A percentile compares a stretch with the other conserved stretches of the same genome.
Evolutionary conservation across 1,284 basidiomycete species (phyloP).

Genomic region (Moesziomyces parantarcticus): DNA sequence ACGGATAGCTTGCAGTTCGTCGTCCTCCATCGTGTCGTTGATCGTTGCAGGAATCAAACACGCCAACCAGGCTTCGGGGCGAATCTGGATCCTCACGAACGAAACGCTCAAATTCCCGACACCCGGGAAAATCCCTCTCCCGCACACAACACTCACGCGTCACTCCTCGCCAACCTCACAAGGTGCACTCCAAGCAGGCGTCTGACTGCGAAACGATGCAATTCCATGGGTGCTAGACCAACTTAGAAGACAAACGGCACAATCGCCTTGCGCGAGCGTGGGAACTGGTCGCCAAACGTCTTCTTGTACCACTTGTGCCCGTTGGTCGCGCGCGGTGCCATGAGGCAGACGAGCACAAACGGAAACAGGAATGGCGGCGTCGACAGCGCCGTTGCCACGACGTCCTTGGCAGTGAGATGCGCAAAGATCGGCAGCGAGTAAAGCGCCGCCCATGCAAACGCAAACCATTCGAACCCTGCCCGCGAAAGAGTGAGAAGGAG

Average conservation of each 20-base stretch:
- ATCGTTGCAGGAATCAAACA: too few species aligned
- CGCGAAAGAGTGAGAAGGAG: not conserved
- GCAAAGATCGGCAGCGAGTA: constrained; percentile 50
- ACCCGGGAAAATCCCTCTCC: not conserved
- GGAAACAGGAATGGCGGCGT: constrained; percentile 72
- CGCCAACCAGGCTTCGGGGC: too few species aligned
- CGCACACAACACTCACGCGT: not conserved
- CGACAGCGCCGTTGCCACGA: constrained; percentile 35
- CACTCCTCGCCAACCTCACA: not conserved
- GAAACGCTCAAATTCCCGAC: not conserved
- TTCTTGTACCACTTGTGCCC: constrained; percentile 83
- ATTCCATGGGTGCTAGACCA: not conserved
- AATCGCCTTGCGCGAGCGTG: constrained; percentile 75
- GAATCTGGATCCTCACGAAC: too few species aligned
- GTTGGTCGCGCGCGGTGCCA: constrained; percentile 81
- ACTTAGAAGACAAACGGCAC: constrained; percentile 76
- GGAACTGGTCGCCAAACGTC: constrained; percentile 76
- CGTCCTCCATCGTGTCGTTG: constrained; percentile 61
- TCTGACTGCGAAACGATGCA: too few species aligned
- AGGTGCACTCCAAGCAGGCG: not conserved
- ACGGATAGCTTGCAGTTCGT: constrained; percentile 67
- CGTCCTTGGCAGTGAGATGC: constrained; percentile 26
- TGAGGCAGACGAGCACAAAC: constrained; percentile 76
- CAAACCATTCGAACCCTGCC: constrained; percentile 66
- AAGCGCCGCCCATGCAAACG: constrained; percentile 57